These are phyloP conservation scores for Tylopilus subfusipes DNA, from an alignment of 768 basidiomycete species.

Conservation along the genomic window DNA sequence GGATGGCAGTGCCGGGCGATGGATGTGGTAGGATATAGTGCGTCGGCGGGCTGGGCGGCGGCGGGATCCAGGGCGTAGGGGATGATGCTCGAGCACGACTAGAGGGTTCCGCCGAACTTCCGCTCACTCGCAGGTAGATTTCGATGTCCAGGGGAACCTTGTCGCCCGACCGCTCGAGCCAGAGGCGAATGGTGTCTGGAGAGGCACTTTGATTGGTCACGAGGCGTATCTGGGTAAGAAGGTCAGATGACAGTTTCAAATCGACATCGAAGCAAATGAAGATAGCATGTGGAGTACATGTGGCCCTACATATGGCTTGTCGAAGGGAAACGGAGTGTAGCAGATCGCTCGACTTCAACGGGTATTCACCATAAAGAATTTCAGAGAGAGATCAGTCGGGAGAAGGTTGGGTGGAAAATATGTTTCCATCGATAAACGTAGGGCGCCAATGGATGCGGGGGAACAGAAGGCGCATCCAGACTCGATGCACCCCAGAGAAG, in stretches of 20 bases:
- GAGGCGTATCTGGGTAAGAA: constrained; percentile 57
- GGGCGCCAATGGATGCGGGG: constrained; percentile 16
- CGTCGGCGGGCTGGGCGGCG: constrained; percentile 30
- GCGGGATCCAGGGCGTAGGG: constrained; percentile 32
- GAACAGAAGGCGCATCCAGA: constrained; percentile 3
- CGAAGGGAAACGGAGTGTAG: background rate
- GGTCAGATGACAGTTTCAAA: constrained; percentile 1
- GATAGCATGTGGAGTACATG: constrained; percentile 2
- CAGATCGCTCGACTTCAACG: background rate
- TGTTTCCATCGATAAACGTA: constrained; percentile 16
- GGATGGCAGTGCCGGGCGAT: constrained; percentile 25
- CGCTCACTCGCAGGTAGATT: constrained; percentile 62
- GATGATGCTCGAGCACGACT: constrained; percentile 27
- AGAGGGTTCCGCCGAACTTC: constrained; percentile 21
- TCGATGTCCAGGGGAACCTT: constrained; percentile 75
- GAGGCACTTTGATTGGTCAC: constrained; percentile 66
- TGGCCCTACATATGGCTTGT: background rate
- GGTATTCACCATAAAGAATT: constrained; percentile 1
- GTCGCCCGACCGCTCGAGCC: constrained; percentile 76
- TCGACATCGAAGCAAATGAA: background rate
- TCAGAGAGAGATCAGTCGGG: background rate
- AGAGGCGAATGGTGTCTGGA: constrained; percentile 75
- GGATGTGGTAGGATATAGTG: constrained; percentile 39
- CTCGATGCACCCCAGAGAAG: background rate
- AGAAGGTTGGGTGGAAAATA: constrained; percentile 3